Evolutionary conservation across 2,329 filamentous ascomycete species (phyloP), one percentile per base, ranked within the genome.

Genomic region (Penicillium frequentans): DNA sequence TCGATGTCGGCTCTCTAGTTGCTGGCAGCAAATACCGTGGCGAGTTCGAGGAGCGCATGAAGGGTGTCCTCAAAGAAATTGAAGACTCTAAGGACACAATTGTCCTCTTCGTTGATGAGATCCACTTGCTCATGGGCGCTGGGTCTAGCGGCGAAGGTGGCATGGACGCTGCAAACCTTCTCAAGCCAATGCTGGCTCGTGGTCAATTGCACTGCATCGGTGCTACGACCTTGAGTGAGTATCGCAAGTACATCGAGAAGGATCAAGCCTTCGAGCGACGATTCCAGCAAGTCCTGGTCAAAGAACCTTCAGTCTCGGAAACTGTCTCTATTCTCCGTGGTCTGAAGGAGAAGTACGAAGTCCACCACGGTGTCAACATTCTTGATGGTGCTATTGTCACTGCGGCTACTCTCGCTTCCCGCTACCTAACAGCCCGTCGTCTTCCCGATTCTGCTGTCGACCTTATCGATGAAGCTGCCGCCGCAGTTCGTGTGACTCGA

Each of bases 31-130:
- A 99, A 79, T 99, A 96, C 80, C 88, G 95, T 49, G 95, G 95
- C 79, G 95, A 99, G 75, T 99, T 99, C 58, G 95, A 99, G 75
- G 95, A 99, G 82, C 87, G 95, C 67, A 98, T 99, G 93, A 99
- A 99, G 84, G 93, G 93, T 54, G 95, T 99, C 5, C 77, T 99
- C 68, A 99, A 98, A 76, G 95, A 99, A 79, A 96, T 99, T 57
- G 85, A 93, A 66, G 88, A 96, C 55, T 91, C 92, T 51, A 96
- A 95, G 73, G 93, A 98, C 56, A 96, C 93, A 82, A 97, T 99
- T 71, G 89, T 99, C 52, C 87, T 99, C 61, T 99, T 99, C 68
- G 95, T 99, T 65, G 95, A 99, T 76, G 95, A 99, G 76, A 99
- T 99, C 64, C 95, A 99, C 79, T 84, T 99, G 61, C 87, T 99